Conservation (phyloP, 2,329 filamentous ascomycete genomes). For the Canariomyces notabilis region DNA sequence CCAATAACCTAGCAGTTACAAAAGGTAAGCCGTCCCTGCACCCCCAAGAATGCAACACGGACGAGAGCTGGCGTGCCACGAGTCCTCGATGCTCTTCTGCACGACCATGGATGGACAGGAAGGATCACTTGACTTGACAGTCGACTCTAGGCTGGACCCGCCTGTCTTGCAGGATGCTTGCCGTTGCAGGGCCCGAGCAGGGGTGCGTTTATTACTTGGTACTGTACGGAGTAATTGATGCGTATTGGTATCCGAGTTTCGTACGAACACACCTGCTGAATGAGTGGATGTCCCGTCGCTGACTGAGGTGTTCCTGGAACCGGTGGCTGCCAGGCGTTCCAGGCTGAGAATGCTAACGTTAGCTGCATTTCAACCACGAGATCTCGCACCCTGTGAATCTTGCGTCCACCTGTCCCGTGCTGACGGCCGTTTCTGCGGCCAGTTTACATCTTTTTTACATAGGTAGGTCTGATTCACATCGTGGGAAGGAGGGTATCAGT, state of each 20-base stretch:
- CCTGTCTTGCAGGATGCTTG: neutral
- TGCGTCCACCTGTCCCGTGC: neutral
- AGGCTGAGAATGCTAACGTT: neutral
- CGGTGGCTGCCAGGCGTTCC: neutral
- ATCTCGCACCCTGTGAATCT: neutral
- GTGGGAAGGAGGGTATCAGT: too few species aligned
- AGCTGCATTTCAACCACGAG: neutral
- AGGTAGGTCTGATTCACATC: too few species aligned
- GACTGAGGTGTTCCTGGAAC: neutral
- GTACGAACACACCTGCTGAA: neutral
- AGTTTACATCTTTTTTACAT: neutral
- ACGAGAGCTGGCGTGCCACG: conserved; percentile 6
- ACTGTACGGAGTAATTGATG: too few species aligned
- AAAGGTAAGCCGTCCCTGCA: conserved; percentile 4
- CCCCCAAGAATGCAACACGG: neutral
- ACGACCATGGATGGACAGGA: neutral
- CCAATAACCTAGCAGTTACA: neutral
- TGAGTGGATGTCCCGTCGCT: too few species aligned
- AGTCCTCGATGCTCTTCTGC: neutral
- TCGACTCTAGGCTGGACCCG: too few species aligned
- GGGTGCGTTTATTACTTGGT: too few species aligned
- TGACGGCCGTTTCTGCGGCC: neutral
- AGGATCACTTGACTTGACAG: neutral
- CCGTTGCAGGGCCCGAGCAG: too few species aligned
- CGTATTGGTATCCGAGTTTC: too few species aligned